These are phyloP conservation scores for Ophiocytium majus DNA, from an alignment of 352 stramenopile species.

Conservation along the genomic window DNA sequence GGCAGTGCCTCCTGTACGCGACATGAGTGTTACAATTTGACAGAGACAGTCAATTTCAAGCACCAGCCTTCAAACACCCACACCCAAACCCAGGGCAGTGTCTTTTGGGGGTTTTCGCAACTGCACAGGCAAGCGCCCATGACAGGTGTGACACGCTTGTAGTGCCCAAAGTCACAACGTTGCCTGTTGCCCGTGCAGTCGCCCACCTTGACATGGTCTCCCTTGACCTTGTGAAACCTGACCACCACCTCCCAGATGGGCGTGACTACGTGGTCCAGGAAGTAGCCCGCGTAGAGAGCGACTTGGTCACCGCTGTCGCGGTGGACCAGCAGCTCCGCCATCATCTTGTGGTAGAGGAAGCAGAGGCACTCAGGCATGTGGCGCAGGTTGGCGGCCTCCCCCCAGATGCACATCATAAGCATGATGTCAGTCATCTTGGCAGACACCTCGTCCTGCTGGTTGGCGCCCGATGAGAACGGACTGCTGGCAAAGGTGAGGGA, in stretches of 20 bases:
- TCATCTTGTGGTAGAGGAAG: slow-evolving; percentile 96
- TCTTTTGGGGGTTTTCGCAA: no score
- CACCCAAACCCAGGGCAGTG: no score
- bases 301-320: slow-evolving; percentile 26
- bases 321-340: slow-evolving; percentile 64
- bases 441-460: not conserved
- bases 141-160: no score
- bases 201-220: slow-evolving; percentile 20
- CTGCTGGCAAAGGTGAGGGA: not conserved
- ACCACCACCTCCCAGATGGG: slow-evolving; percentile 89
- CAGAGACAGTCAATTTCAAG: no score
- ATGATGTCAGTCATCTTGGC: slow-evolving; percentile 70
- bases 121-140: no score
- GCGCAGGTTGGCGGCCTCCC: slow-evolving; percentile 92
- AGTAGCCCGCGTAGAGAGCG: slow-evolving; percentile 87
- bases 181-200: no score
- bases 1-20: no score
- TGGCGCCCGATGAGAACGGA: not conserved
- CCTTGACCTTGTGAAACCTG: slow-evolving; percentile 13
- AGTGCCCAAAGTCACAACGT: no score
- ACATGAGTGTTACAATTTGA: no score
- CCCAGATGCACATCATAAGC: slow-evolving; percentile 98
- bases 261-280: slow-evolving; percentile 93
- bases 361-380: slow-evolving; percentile 96
- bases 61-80: no score